Conservation (phyloP, 208 protist species). For the Tritrichomonas musculus region DNA sequence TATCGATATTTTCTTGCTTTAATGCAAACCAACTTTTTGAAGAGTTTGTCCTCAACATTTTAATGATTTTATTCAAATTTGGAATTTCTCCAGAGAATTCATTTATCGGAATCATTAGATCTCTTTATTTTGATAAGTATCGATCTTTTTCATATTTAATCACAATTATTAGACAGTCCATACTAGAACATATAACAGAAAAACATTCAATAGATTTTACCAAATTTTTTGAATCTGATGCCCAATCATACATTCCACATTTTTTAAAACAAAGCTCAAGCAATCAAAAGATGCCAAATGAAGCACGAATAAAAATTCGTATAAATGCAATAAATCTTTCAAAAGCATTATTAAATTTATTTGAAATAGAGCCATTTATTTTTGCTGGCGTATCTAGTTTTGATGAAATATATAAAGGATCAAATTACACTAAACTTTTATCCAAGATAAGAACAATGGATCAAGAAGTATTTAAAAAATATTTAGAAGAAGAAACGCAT, state of each 20-base stretch:
- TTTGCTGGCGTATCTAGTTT: background rate
- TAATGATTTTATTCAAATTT: background rate
- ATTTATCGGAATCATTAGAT: background rate
- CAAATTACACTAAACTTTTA: background rate
- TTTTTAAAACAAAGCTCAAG: background rate
- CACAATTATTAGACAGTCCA: background rate
- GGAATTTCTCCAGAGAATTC: background rate
- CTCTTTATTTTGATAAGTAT: background rate
- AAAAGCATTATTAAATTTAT: background rate
- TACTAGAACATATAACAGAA: background rate
- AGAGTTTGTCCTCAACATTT: background rate
- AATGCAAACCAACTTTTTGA: background rate
- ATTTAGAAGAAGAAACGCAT: no score
- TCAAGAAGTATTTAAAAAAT: no score
- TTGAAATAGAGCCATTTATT: background rate
- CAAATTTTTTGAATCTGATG: background rate
- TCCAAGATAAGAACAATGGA: no score
- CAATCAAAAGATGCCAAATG: background rate
- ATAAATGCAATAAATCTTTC: background rate
- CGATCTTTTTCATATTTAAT: slow-evolving; percentile 9
- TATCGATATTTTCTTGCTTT: background rate
- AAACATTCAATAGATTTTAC: background rate
- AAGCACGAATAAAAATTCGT: background rate
- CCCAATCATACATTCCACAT: background rate
- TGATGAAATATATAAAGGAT: background rate